Base-by-base conservation (phyloP, 176 grass and related monocot genomes). In the Paspalum notatum region DNA sequence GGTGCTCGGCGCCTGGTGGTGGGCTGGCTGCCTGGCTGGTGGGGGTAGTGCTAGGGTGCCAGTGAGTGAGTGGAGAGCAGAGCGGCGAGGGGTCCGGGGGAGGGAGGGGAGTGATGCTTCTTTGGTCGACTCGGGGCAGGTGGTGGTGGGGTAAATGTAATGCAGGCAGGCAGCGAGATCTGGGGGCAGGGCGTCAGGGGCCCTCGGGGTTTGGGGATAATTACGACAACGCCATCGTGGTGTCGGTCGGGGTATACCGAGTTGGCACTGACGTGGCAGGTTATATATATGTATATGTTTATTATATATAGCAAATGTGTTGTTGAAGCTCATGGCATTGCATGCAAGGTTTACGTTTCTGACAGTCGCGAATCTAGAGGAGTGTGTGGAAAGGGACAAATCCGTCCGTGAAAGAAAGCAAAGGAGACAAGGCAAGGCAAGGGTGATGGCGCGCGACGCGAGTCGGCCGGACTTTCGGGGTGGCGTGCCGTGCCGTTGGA, bases 341-440 rank as follows among this genome's bases (percentile, higher is more conserved):
- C 32, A 32, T 32, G 32, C 32, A 32, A 6, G 24, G 49, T 61
- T 61, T 26, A 3, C n/a, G n/a, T 12, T 51, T 65, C 32, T 32
- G 32, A 32, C 18, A 8, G 37, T 32, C 50, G 24, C 71, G 82
- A 76, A 84, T 84, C 73, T 77, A 45, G 73, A 69, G 64, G 53
- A 44, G 12, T 68, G 73, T 60, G 32, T 77, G 0, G 16, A 51
- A 83, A 47, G 71, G 72, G 3, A 49, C 50, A 68, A 55, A 21
- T 48, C 37, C 51, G 18, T 32, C 32, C 32, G 32, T 32, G 47
- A 22, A 6, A 52, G 24, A 3, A 74, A 74, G 27, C 5, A 44
- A 44, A 54, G 32, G 2, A 32, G 32, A 32, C 32, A 32, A 32
- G 32, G 32, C 32, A 32, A 32, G 32, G 32, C 32, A 32, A 32